phyloP scores from a whole-genome alignment of 768 basidiomycete species.

The Leccinum rimulosum region DNA sequence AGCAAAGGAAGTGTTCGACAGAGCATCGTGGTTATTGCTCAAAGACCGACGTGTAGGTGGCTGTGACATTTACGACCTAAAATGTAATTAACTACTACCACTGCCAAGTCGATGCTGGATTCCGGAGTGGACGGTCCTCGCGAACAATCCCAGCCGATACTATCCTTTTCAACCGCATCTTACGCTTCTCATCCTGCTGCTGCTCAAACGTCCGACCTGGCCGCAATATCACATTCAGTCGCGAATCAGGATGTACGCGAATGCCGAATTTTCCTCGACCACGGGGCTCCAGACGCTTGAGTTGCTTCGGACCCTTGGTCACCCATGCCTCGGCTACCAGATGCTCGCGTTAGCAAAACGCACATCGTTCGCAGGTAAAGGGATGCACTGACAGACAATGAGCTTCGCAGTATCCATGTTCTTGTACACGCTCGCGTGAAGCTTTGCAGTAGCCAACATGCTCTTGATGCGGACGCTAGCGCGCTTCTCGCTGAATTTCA shows the following conservation, averaged over 20 bases:
- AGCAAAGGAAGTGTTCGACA: conserved; percentile 49
- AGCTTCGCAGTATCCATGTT: conserved; percentile 68
- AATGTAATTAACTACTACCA: conserved; percentile 46
- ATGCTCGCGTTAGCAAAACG: conserved; percentile 4
- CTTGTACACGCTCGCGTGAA: conserved; percentile 80
- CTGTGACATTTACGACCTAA: conserved; percentile 14
- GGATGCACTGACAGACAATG: conserved; percentile 67
- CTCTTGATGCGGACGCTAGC: conserved; percentile 83
- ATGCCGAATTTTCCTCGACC: conserved; percentile 82
- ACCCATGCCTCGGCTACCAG: conserved; percentile 89
- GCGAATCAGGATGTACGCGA: conserved; percentile 71
- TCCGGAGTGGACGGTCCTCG: conserved; percentile 78
- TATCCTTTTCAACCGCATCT: conserved; percentile 69
- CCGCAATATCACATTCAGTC: conserved; percentile 71
- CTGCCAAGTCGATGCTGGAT: conserved; percentile 69
- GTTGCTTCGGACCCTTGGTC: conserved; percentile 67
- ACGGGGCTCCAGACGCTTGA: conserved; percentile 72
- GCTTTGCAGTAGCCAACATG: conserved; percentile 82
- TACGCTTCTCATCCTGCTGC: conserved; percentile 56
- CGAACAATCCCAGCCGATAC: conserved; percentile 77
- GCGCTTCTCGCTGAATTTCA: conserved; percentile 94
- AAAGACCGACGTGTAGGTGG: conserved; percentile 24
- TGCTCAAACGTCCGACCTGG: conserved; percentile 80
- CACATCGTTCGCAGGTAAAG: neutral
- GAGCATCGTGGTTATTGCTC: conserved; percentile 37